Evolutionary conservation across 2,329 filamentous ascomycete genomes (phyloP), one percentile per base, ranked within the genome.

Genomic region (Didymellaceae sp.): DNA sequence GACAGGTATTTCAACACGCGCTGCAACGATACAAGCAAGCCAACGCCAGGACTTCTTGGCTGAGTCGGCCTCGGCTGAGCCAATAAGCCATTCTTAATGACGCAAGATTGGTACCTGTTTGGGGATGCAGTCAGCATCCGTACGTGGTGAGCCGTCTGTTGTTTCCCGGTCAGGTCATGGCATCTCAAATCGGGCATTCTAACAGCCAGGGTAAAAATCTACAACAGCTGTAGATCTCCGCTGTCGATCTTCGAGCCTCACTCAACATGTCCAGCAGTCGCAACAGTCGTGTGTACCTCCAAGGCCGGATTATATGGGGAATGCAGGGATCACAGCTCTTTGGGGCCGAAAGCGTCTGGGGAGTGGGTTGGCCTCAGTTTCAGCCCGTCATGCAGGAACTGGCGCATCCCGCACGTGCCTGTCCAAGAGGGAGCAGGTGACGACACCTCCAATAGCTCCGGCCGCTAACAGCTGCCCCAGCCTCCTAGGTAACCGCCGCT

Each of bases 401-500:
- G 47, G 31, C 40, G 40, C 34, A 24, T 28, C 8, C 4, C 30
- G 48, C 48, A 45, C 41, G 41, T 34, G 41, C 41, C 35, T n/a
- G 26, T 31, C 28, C 28, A 21, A 38, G 28, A 26, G 11, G 34
- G 17, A 20, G 28, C 46, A 39, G 25, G 26, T 49, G 45, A 43
- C 39, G 38, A 24, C 22, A 9, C 30, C 18, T 24, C 21, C 40
- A 22, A 50, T 50, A 50, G 46, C 54, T 57, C 48, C 45, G 25
- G 35, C 20, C 44, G 35, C 44, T 53, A 48, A 34, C 41, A 53
- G 48, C 54, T 57, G 28, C 57, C 35, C 55, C 48, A 39, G 37
- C 50, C 54, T 57, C 54, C 58, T 44, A 57, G 48, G 57, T 21
- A 45, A 33, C 39, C 45, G 32, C 10, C 21, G 30, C 30, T 21